These are phyloP conservation scores for Backusella westeae DNA, from an alignment of 192 early-diverging fungal genomes.

Conservation along the genomic window DNA sequence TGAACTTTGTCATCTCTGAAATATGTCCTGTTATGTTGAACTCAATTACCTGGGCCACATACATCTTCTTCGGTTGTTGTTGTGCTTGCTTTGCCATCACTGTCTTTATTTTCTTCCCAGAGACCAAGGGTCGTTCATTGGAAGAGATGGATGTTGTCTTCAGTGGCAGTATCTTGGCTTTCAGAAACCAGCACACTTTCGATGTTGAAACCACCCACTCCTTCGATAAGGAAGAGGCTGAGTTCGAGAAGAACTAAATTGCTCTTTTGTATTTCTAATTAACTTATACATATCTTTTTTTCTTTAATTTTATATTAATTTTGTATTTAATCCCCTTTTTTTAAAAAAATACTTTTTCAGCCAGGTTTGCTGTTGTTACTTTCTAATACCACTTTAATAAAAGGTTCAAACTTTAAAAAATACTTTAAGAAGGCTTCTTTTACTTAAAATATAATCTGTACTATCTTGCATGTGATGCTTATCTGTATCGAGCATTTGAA, in stretches of 20 bases:
- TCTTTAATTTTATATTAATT: not conserved
- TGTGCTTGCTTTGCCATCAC: slow-evolving; percentile 50
- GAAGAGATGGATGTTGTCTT: slow-evolving; percentile 89
- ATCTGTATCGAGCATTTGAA: not conserved
- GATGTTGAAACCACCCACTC: not conserved
- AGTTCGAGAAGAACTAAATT: not conserved
- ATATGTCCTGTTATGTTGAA: slow-evolving; percentile 69
- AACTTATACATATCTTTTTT: not conserved
- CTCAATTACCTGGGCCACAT: slow-evolving; percentile 59
- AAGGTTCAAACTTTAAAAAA: not conserved
- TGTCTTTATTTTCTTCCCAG: slow-evolving; percentile 70
- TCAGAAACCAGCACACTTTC: not conserved
- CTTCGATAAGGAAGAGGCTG: not conserved
- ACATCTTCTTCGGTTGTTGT: slow-evolving; percentile 66
- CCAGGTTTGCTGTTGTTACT: not conserved
- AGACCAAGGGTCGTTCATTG: slow-evolving; percentile 79
- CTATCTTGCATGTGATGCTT: not conserved
- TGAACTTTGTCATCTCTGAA: slow-evolving; percentile 75
- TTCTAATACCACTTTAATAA: slow-evolving; percentile 1
- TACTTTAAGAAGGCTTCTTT: not conserved
- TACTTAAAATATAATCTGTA: not conserved
- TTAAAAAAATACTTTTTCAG: not conserved
- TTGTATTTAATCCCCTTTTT: not conserved
- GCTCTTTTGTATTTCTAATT: not conserved
- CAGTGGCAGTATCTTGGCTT: slow-evolving; percentile 11